These are phyloP conservation scores for Phycomyces blakesleeanus DNA, from an alignment of 192 early-diverging fungal species.

Conservation along the genomic window DNA sequence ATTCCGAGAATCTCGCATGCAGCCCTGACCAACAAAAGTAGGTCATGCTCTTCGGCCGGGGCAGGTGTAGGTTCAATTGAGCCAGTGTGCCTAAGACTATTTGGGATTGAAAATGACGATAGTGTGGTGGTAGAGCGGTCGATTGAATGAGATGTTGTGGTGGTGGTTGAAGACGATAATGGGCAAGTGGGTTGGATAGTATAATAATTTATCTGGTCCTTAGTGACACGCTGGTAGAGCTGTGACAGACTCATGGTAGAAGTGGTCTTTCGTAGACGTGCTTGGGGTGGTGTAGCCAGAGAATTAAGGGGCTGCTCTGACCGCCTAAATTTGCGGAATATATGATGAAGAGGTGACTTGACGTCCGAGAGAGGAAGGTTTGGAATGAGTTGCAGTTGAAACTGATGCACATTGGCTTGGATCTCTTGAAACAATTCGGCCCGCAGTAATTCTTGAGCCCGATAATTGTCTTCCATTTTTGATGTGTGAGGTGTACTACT, in stretches of 20 bases:
- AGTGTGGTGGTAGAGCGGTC: not conserved
- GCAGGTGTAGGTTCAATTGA: not conserved
- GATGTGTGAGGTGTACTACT: conserved; percentile 16
- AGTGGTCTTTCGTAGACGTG: conserved; percentile 5
- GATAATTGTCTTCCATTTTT: conserved; percentile 18
- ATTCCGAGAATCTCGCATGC: conserved; percentile 33
- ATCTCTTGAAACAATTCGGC: conserved; percentile 29
- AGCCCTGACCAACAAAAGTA: conserved; percentile 22
- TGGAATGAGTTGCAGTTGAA: conserved; percentile 15
- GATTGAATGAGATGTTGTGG: conserved; percentile 12
- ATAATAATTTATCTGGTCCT: conserved; percentile 27
- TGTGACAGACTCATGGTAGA: conserved; percentile 17
- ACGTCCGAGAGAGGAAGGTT: conserved; percentile 1
- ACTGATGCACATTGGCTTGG: conserved; percentile 10
- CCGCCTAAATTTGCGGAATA: conserved; percentile 19
- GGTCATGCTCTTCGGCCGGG: conserved; percentile 14
- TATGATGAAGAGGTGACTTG: conserved; percentile 15
- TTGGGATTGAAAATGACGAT: conserved; percentile 4
- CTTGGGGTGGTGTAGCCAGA: not conserved
- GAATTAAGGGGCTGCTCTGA: not conserved
- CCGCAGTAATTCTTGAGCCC: conserved; percentile 17
- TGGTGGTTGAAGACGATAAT: not conserved
- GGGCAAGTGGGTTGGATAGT: conserved; percentile 16
- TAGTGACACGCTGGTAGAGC: conserved; percentile 28
- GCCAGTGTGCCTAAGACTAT: not conserved